Conservation (phyloP, 2,329 filamentous ascomycete genomes). For the Fusarium subtropicale region DNA sequence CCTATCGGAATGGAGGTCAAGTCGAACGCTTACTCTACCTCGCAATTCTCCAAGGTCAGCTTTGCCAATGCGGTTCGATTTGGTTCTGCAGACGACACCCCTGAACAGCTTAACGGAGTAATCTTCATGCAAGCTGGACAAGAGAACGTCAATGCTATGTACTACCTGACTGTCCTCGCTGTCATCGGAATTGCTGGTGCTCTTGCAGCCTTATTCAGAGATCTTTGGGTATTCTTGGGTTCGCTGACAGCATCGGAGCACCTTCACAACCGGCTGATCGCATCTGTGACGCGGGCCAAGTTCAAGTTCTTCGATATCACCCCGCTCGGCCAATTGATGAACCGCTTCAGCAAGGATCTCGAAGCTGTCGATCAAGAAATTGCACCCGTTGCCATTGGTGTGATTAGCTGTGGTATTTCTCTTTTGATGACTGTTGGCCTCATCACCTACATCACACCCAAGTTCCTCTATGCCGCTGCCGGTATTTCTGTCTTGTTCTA, state of each 20-base stretch:
- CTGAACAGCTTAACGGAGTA: slow-evolving; percentile 6
- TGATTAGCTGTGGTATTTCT: slow-evolving; percentile 72
- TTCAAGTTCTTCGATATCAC: slow-evolving; percentile 99
- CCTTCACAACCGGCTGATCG: slow-evolving; percentile 83
- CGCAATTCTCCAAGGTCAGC: slow-evolving; percentile 46
- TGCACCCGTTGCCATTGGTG: slow-evolving; percentile 86
- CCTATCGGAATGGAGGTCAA: slow-evolving; percentile 33
- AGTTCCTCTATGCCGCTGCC: slow-evolving; percentile 85
- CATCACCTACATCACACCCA: slow-evolving; percentile 89
- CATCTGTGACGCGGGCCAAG: slow-evolving; percentile 84
- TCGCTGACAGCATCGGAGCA: slow-evolving; percentile 88
- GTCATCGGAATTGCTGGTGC: slow-evolving; percentile 82
- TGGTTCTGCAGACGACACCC: slow-evolving; percentile 45
- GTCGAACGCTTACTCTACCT: slow-evolving; percentile 43
- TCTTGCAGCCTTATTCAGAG: slow-evolving; percentile 82
- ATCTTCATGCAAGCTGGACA: slow-evolving; percentile 5
- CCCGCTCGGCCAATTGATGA: slow-evolving; percentile 95
- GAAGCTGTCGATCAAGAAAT: slow-evolving; percentile 97
- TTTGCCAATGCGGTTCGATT: slow-evolving; percentile 56
- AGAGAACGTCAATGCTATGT: slow-evolving; percentile 77
- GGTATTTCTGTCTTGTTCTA: slow-evolving; percentile 89
- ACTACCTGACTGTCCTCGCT: slow-evolving; percentile 88
- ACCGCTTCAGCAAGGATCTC: slow-evolving; percentile 97
- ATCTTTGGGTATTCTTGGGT: slow-evolving; percentile 91
- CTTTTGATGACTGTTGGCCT: slow-evolving; percentile 87